These are phyloP conservation scores for Hirsutella rhossiliensis DNA, from an alignment of 2,329 filamentous ascomycete genomes.

Conservation along the genomic window DNA sequence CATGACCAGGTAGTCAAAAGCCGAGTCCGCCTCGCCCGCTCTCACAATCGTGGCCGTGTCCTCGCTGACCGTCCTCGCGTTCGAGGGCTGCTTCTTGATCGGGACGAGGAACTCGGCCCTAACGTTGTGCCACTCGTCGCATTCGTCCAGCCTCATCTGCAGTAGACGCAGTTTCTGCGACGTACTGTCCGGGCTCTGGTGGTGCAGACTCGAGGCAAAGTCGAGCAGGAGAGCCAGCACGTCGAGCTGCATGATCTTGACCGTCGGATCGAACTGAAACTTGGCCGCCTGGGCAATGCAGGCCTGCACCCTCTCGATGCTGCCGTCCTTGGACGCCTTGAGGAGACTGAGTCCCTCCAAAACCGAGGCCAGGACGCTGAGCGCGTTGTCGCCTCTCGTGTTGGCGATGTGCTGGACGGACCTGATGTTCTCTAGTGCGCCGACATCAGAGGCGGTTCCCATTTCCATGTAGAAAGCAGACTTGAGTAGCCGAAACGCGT, in stretches of 20 bases:
- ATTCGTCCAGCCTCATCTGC: conserved; percentile 49
- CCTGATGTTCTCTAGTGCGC: conserved; percentile 57
- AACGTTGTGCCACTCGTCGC: conserved; percentile 34
- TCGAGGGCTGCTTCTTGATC: conserved; percentile 36
- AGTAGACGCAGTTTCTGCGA: conserved; percentile 48
- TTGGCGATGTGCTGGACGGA: conserved; percentile 48
- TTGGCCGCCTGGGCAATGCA: conserved; percentile 65
- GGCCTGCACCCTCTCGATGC: conserved; percentile 56
- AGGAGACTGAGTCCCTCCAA: conserved; percentile 61
- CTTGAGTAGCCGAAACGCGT: conserved; percentile 64
- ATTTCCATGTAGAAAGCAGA: conserved; percentile 55
- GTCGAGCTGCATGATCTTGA: conserved; percentile 53
- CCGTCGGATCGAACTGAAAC: conserved; percentile 53
- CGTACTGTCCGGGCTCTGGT: conserved; percentile 45
- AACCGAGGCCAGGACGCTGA: conserved; percentile 53
- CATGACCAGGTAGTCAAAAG: conserved; percentile 44
- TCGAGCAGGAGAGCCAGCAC: conserved; percentile 57
- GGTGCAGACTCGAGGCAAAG: conserved; percentile 55
- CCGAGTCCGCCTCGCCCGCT: conserved; percentile 29
- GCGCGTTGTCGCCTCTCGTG: conserved; percentile 46
- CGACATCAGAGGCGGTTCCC: conserved; percentile 45
- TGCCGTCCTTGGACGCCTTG: conserved; percentile 50
- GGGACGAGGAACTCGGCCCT: conserved; percentile 41
- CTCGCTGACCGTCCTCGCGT: conserved; percentile 37
- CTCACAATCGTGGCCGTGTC: conserved; percentile 45